A percentile compares a stretch with the other conserved stretches of the same genome.
Conservation (phyloP, 176 grass and related monocot genomes). For the Alloteropsis semialata region DNA sequence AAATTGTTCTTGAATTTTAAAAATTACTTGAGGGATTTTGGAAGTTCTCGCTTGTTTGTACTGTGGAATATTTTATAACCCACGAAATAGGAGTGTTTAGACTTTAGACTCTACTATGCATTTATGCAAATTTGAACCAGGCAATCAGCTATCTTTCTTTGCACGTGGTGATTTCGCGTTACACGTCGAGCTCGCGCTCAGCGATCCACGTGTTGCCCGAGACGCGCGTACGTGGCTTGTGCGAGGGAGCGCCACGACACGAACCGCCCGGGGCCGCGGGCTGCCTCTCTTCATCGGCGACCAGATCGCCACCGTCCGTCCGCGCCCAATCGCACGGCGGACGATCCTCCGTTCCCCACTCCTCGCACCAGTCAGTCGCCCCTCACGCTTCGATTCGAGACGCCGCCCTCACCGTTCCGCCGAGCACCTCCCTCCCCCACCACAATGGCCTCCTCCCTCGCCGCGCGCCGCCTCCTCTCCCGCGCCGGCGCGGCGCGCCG, state of each 20-base stretch:
- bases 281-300: background rate
- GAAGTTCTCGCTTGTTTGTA: too few relatives aligned
- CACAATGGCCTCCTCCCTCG: constrained; percentile 59
- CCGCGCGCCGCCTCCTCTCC: constrained; percentile 50
- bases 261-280: background rate
- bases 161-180: background rate
- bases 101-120: too few relatives aligned
- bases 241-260: constrained; percentile 1
- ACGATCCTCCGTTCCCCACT: background rate
- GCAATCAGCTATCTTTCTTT: background rate
- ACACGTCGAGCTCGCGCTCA: background rate
- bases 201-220: constrained; percentile 4
- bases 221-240: constrained; percentile 2
- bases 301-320: constrained; percentile 14
- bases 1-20: too few relatives aligned
- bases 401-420: constrained; percentile 18
- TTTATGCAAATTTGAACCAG: too few relatives aligned
- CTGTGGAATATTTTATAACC: too few relatives aligned
- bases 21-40: too few relatives aligned
- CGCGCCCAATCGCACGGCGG: background rate
- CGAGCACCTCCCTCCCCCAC: constrained; percentile 9
- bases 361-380: background rate
- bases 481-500: constrained; percentile 14
- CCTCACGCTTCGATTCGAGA: background rate
- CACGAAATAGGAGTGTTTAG: too few relatives aligned